Percentiles rank a stretch among this genome's conserved stretches.
These are phyloP conservation scores for Trifolium subterraneum DNA, from an alignment of 306 rosid genomes.

Conservation along the genomic window DNA sequence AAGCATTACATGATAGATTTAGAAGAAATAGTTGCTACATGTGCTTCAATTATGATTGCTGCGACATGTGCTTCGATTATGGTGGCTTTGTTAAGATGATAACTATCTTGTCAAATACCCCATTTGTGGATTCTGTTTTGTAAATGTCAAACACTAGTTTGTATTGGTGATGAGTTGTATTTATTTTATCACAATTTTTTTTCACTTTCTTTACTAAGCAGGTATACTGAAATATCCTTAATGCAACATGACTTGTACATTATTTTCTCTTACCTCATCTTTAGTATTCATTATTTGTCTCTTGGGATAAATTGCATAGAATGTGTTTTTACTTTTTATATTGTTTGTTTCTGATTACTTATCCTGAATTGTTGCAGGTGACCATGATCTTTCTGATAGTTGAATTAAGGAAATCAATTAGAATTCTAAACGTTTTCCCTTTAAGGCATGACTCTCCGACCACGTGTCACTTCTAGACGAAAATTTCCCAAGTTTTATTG, in stretches of 20 bases:
- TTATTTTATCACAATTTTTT: not conserved
- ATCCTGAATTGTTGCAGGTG: conserved; percentile 54
- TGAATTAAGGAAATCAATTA: conserved; percentile 45
- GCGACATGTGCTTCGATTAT: too few relatives aligned
- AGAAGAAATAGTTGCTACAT: too few relatives aligned
- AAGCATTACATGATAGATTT: not conserved
- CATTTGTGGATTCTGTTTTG: conserved; percentile 11
- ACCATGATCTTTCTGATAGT: conserved; percentile 42
- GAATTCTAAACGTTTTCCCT: conserved; percentile 30
- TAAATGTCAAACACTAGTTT: not conserved
- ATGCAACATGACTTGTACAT: conserved; percentile 10
- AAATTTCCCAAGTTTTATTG: conserved; percentile 50
- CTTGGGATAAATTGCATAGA: not conserved
- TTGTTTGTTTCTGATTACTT: conserved; percentile 38
- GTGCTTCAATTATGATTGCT: not conserved
- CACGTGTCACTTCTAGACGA: conserved; percentile 51
- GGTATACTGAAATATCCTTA: conserved; percentile 16
- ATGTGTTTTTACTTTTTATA: not conserved
- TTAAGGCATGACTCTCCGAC: conserved; percentile 53
- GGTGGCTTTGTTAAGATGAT: not conserved
- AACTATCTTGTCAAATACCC: conserved; percentile 1
- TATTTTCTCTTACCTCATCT: conserved; percentile 5
- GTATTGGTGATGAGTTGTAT: conserved; percentile 9
- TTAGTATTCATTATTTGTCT: conserved; percentile 12
- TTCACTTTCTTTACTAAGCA: not conserved